A percentile compares a stretch with the other conserved stretches of the same genome.
phyloP scores from a whole-genome alignment of 208 protist genomes.

The Leishmania amazonensis region DNA sequence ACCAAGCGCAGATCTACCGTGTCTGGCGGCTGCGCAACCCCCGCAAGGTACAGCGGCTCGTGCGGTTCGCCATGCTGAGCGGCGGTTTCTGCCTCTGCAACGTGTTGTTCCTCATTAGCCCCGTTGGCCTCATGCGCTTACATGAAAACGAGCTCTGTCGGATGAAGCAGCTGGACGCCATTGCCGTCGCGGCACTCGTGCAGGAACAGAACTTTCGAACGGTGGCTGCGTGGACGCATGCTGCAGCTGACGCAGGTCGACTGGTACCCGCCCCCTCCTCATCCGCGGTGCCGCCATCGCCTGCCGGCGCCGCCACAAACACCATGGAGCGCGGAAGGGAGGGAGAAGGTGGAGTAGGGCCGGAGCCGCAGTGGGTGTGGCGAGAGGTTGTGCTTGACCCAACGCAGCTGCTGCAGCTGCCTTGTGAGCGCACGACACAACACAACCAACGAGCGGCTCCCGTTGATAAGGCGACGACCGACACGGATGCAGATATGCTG shows the following conservation, averaged over 20 bases:
- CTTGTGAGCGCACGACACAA: no score
- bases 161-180: constrained; percentile 39
- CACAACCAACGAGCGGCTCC: no score
- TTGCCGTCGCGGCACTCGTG: constrained; percentile 40
- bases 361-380: constrained; percentile 17
- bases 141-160: constrained; percentile 28
- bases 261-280: background rate
- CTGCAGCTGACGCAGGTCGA: background rate
- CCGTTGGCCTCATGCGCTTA: constrained; percentile 32
- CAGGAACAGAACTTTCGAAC: constrained; percentile 29
- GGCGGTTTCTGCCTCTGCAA: constrained; percentile 15
- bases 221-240: constrained; percentile 14
- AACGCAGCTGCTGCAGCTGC: constrained; percentile 6
- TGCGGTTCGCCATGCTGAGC: constrained; percentile 11
- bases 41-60: constrained; percentile 25
- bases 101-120: constrained; percentile 49
- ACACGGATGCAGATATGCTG: background rate
- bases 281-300: background rate
- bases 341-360: background rate
- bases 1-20: constrained; percentile 45
- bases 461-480: background rate
- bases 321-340: background rate
- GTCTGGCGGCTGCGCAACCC: constrained; percentile 63
- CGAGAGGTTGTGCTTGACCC: constrained; percentile 14
- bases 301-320: background rate